Conservation (phyloP, 345 rosid genomes). For the Salix dunnii region DNA sequence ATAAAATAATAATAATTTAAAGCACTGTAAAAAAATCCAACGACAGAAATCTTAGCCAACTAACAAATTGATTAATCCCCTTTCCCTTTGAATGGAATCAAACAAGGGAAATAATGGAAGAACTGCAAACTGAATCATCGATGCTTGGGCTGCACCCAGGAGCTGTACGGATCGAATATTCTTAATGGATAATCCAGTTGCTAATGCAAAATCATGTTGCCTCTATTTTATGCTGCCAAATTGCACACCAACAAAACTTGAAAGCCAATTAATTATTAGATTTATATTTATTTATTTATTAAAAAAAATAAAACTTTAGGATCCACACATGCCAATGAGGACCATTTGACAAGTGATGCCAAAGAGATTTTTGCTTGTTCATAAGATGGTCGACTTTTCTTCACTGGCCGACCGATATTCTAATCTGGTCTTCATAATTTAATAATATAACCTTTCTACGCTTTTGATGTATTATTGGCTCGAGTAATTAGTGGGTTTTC, state of each 20-base stretch:
- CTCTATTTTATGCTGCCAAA: background rate
- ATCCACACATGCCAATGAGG: background rate
- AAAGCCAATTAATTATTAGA: background rate
- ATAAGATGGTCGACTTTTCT: background rate
- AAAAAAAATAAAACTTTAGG: too few relatives aligned
- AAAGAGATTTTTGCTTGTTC: background rate
- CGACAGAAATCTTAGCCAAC: background rate
- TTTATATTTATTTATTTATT: background rate
- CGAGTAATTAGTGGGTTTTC: too few relatives aligned
- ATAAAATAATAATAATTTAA: too few relatives aligned
- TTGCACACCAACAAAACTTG: background rate
- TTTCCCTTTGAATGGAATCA: background rate
- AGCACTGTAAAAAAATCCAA: too few relatives aligned
- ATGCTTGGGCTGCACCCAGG: background rate
- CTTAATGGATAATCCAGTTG: slow-evolving; percentile 19
- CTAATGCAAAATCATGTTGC: background rate
- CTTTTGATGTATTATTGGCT: too few relatives aligned
- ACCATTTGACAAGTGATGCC: background rate
- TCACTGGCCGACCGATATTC: slow-evolving; percentile 30
- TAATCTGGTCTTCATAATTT: background rate
- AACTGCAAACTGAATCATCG: background rate
- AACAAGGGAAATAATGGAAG: background rate
- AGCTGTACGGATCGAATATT: slow-evolving; percentile 24
- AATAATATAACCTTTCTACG: background rate
- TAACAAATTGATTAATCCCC: background rate